Evolutionary conservation across 2,329 filamentous ascomycete genomes (phyloP), one percentile per base, ranked within the genome.

Genomic region (Exophiala sp.): DNA sequence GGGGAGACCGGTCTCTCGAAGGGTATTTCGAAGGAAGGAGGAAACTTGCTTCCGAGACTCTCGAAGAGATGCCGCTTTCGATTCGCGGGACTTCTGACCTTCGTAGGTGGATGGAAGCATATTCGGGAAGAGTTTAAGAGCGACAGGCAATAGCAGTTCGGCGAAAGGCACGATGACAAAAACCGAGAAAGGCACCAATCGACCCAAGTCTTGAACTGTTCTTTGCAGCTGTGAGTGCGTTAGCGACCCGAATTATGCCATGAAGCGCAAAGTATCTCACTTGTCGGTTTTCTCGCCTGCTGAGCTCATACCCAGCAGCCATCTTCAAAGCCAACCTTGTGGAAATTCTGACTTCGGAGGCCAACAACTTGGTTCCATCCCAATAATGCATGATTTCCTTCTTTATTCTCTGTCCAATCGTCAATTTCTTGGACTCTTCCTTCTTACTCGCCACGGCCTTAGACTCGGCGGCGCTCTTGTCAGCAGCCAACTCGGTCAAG

Each of bases 151-250:
- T 41, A 99, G 81, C 34, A 96, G 78, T 75, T 99, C 94, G 54
- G 91, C 94, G 63, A 99, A 95, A 1, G 94, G 94, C 36, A 99
- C 91, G 62, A 99, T 92, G 65, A 99, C 82, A 72, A 99, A 99
- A 63, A 96, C 88, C 6, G 91, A 95, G 72, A 99, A 99, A 12
- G 94, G 94, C 11, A 99, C 88, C 55, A 99, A 77, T 12, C 94
- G 91, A 33, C 84, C 91, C 43, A 99, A 80, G 75, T 99, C 94
- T 72, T 95, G 89, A 12, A 96, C 90, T 9, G 94, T 99, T 67
- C 94, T 84, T 76, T 89, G 86, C 52, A 99, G 79, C 81, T 83
- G 60, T 50, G 49, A 24, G 24, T 14, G 41, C 35, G 51, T 58
- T 24, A 63, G 51, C 32, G n/a, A 12, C 16, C 16, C 21, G 5